These are phyloP conservation scores for Smittium culicis DNA, from an alignment of 371 early-diverging fungal species.

Conservation along the genomic window DNA sequence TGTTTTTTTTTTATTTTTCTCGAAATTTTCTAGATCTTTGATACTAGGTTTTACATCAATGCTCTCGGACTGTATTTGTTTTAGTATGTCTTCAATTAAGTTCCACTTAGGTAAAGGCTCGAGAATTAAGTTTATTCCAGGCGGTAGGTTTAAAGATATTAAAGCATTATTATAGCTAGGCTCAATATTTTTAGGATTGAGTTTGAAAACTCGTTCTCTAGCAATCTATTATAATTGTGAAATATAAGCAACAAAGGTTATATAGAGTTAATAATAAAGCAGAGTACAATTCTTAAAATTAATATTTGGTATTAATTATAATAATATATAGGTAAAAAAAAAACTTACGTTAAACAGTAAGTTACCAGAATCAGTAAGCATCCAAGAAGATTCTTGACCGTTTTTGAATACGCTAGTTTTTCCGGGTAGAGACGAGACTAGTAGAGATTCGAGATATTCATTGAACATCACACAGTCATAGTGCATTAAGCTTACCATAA, in stretches of 20 bases:
- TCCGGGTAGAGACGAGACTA: constrained; percentile 38
- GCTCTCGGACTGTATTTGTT: constrained; percentile 43
- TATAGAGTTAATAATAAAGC: too few species aligned
- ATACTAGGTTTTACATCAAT: background rate
- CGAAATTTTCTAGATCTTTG: background rate
- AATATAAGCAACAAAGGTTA: background rate
- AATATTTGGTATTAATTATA: too few species aligned
- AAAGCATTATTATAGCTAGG: constrained; percentile 7
- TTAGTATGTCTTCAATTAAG: constrained; percentile 48
- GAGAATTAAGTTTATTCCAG: constrained; percentile 47
- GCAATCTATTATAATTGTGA: constrained; percentile 19
- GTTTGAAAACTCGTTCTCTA: constrained; percentile 19
- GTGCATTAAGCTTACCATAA: constrained; percentile 53
- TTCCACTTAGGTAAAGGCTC: constrained; percentile 90
- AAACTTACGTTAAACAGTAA: constrained; percentile 16
- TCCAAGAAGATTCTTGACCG: constrained; percentile 47
- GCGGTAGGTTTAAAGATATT: constrained; percentile 35
- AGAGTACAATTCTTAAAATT: too few species aligned
- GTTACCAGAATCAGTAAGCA: constrained; percentile 74
- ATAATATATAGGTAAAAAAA: too few species aligned
- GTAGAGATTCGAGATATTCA: constrained; percentile 65
- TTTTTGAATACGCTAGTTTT: constrained; percentile 21
- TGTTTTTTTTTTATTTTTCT: constrained; percentile 11
- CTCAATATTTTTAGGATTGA: background rate
- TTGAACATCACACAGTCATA: constrained; percentile 85